Evolutionary conservation across 1,284 basidiomycete genomes (phyloP), one percentile per base, ranked within the genome.

Genomic region (Rhodotorula sp.): DNA sequence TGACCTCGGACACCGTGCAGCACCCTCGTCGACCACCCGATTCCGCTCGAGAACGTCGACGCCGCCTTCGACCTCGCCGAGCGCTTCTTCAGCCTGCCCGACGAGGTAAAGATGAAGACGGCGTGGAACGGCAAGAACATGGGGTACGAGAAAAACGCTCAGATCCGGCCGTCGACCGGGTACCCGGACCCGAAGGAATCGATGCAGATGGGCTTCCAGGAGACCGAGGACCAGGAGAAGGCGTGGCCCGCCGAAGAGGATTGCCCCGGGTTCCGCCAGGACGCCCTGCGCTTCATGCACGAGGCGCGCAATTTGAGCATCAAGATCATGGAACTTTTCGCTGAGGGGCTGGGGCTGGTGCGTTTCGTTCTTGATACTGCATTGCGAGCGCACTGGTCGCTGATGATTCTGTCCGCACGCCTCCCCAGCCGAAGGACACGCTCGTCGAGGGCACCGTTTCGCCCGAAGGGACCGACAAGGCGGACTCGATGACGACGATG

Each of bases 121-220:
- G 75, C 79, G 57, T 77, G 61, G 65, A 64, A 64, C 42, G 72
- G 72, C 49, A 73, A 74, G 48, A 78, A 79, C 62, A 77, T 77
- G 76, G 79, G 78, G 1, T 79, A 67, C 68, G 79, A 79, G 60
- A 68, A 77, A 17, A 50, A 52, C 48, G 53, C 62, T 12, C 79
- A 80, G 68, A 62, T 80, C 60, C 69, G 79, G 27, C 79, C 79
- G 10, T 79, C 76, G 16, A 80, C 79, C 10, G 79, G 79, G 13
- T 75, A 74, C n/a, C 72, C 77, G 12, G 79, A 80, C 49, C 74
- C 74, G 55, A 80, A 80, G 68, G 79, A 80, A 64, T 72, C 68
- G 27, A 70, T 78, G 57, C 79, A 80, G 69, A 69, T 80, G 54
- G 74, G 77, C 19, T 75, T 79, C 61, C 71, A 68, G 9, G 50